phyloP scores from a whole-genome alignment of 2,329 filamentous ascomycete genomes.

The Colletotrichum zoysiae region DNA sequence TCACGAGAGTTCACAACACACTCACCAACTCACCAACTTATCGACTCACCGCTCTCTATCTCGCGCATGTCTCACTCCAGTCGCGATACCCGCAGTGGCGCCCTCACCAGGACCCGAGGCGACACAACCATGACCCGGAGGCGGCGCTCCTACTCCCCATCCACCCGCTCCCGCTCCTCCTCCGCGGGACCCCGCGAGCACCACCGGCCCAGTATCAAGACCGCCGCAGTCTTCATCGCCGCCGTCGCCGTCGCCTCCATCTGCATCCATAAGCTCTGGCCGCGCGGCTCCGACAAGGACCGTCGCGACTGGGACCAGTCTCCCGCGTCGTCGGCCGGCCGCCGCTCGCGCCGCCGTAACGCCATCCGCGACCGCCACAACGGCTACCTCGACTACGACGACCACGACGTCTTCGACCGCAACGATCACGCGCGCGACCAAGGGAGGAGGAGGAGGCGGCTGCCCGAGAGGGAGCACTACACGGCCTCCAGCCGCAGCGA shows the following conservation, averaged over 20 bases:
- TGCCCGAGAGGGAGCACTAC: constrained; percentile 8
- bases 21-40: not conserved
- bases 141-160: constrained; percentile 15
- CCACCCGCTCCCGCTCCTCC: constrained; percentile 28
- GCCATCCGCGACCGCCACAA: constrained; percentile 31
- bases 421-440: constrained; percentile 17
- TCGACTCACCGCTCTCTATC: not conserved
- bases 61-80: constrained; percentile 15
- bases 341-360: constrained; percentile 29
- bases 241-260: constrained; percentile 52
- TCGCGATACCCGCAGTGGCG: not conserved
- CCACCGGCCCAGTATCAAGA: constrained; percentile 47
- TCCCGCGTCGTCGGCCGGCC: constrained; percentile 5
- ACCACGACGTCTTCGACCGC: constrained; percentile 22
- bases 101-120: constrained; percentile 3
- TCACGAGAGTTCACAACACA: not conserved
- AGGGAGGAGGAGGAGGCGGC: constrained; percentile 11
- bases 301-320: constrained; percentile 46
- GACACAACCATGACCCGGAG: constrained; percentile 18
- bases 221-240: constrained; percentile 50
- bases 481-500: constrained; percentile 35
- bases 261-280: constrained; percentile 53
- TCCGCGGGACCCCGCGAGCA: constrained; percentile 5
- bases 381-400: constrained; percentile 30
- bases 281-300: constrained; percentile 49